Conservation (phyloP, 345 rosid species). For the Boechera retrofracta region DNA sequence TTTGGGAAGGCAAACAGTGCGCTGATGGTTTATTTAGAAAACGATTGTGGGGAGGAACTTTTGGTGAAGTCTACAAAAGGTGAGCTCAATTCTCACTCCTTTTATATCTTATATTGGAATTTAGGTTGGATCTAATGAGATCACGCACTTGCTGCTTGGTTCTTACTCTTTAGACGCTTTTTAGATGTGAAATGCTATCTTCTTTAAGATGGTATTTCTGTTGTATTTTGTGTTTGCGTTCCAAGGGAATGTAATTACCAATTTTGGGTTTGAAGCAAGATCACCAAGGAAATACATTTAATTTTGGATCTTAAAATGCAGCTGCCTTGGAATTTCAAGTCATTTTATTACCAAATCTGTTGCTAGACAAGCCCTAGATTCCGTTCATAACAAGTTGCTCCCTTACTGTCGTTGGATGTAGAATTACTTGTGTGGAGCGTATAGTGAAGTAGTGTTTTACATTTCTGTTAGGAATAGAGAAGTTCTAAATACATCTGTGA, state of each 20-base stretch:
- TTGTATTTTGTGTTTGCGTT: conserved; percentile 11
- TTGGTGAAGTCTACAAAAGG: conserved; percentile 97
- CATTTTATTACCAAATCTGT: conserved; percentile 4
- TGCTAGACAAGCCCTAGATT: conserved; percentile 7
- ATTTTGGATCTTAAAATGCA: background rate
- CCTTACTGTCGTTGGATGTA: conserved; percentile 5
- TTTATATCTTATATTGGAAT: conserved; percentile 1
- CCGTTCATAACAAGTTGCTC: background rate
- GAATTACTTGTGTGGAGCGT: background rate
- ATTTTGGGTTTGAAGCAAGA: conserved; percentile 5
- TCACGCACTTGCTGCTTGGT: conserved; percentile 19
- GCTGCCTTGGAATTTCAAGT: background rate
- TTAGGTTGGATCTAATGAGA: conserved; percentile 22
- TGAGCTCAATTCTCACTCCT: conserved; percentile 30
- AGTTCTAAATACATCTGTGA: background rate
- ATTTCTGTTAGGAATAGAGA: conserved; percentile 17
- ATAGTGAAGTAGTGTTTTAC: conserved; percentile 4
- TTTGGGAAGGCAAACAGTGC: conserved; percentile 94
- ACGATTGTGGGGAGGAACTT: conserved; percentile 99
- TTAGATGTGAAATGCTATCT: conserved; percentile 2
- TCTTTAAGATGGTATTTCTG: background rate
- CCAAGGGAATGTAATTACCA: background rate
- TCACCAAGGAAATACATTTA: conserved; percentile 2
- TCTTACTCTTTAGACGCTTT: background rate
- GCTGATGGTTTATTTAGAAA: conserved; percentile 92